Percentiles rank a stretch among this genome's conserved stretches.
These are phyloP conservation scores for Striga asiatica DNA, from an alignment of 257 asterid genomes.

Conservation along the genomic window DNA sequence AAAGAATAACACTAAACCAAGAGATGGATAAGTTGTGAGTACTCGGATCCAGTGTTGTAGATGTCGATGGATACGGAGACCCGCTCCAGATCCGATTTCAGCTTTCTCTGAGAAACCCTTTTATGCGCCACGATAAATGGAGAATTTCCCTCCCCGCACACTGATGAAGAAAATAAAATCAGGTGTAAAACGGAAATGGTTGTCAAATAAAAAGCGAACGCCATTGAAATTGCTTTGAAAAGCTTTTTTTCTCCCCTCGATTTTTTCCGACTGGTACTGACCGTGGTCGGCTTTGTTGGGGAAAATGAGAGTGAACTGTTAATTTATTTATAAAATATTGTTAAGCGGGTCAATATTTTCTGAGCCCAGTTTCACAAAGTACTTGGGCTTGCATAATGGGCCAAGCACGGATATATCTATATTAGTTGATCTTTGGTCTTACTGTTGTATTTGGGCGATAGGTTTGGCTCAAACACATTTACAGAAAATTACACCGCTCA, in stretches of 20 bases:
- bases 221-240: slow-evolving; percentile 19
- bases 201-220: slow-evolving; percentile 6
- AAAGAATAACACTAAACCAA: not conserved
- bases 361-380: no score
- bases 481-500: no score
- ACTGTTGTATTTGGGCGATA: no score
- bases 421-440: no score
- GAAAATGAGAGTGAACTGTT: not conserved
- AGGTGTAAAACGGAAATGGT: slow-evolving; percentile 17
- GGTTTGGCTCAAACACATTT: no score
- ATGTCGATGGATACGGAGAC: slow-evolving; percentile 40
- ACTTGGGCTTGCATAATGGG: no score
- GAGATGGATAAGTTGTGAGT: slow-evolving; percentile 9
- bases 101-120: slow-evolving; percentile 26
- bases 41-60: slow-evolving; percentile 47
- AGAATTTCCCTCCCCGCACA: slow-evolving; percentile 20
- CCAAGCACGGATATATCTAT: no score
- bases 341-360: not conserved
- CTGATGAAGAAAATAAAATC: slow-evolving; percentile 10
- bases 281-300: slow-evolving; percentile 11
- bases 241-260: not conserved
- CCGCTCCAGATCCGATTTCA: slow-evolving; percentile 35
- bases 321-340: not conserved
- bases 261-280: not conserved
- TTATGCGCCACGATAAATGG: slow-evolving; percentile 51